phyloP scores from a whole-genome alignment of 148 eudicot genomes.

The Rhododendron williamsianum region DNA sequence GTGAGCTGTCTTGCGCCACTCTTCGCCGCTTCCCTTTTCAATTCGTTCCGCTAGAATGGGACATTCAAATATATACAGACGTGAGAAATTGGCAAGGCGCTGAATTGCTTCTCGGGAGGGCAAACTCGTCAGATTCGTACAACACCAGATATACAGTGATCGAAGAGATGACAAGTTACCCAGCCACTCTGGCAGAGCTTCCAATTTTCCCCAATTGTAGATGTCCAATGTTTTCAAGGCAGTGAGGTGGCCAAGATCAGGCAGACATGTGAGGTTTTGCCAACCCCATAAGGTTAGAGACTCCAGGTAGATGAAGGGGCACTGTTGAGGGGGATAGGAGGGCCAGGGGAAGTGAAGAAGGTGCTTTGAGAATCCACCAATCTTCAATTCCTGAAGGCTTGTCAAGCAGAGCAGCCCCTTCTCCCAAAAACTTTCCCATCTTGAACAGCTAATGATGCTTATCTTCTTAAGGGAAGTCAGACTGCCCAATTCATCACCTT shows the following conservation, averaged over 20 bases:
- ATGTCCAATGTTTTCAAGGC: not conserved
- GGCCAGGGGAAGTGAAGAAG: not conserved
- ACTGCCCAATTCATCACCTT: not conserved
- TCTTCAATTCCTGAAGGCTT: too few relatives aligned
- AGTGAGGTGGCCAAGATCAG: not conserved
- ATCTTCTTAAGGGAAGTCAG: not conserved
- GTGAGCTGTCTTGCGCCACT: not conserved
- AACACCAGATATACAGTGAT: not conserved
- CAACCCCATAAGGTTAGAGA: not conserved
- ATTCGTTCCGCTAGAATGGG: not conserved
- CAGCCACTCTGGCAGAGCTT: not conserved
- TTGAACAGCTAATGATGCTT: not conserved
- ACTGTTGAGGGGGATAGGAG: not conserved
- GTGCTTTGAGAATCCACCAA: too few relatives aligned
- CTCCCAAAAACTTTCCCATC: not conserved
- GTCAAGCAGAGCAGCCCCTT: too few relatives aligned
- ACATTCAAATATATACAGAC: accelerated
- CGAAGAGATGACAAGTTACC: not conserved
- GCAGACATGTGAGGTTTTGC: not conserved
- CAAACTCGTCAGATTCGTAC: not conserved
- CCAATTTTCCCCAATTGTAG: accelerated
- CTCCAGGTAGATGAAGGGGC: not conserved
- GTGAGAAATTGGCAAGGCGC: not conserved
- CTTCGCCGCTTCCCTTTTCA: not conserved
- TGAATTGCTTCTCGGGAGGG: not conserved